Conservation (phyloP, 176 grass and related monocot species). For the Juncus inflexus region DNA sequence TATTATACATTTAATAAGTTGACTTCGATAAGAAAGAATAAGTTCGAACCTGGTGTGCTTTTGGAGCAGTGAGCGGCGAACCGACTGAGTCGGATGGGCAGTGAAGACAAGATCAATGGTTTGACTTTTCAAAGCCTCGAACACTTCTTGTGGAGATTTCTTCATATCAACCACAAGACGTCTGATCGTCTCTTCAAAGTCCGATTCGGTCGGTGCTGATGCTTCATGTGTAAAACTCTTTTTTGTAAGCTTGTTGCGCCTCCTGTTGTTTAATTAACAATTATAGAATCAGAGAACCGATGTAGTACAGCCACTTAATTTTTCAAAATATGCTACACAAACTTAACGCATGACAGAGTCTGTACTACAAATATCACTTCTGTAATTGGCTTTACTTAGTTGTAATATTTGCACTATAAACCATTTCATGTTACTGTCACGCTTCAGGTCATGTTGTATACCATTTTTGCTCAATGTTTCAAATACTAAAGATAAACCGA, state of each 20-base stretch:
- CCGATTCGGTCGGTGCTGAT: slow-evolving; percentile 66
- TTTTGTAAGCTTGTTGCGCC: slow-evolving; percentile 54
- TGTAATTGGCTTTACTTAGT: too few relatives aligned
- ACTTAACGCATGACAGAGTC: too few relatives aligned
- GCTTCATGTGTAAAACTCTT: slow-evolving; percentile 61
- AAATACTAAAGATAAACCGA: too few relatives aligned
- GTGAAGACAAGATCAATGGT: slow-evolving; percentile 84
- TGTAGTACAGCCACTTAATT: too few relatives aligned
- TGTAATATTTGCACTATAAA: too few relatives aligned
- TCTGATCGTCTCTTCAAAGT: slow-evolving; percentile 79
- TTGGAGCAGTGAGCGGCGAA: slow-evolving; percentile 73
- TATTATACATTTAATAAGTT: not conserved
- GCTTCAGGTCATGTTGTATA: too few relatives aligned
- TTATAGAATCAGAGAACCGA: too few relatives aligned
- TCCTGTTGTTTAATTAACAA: slow-evolving; percentile 12
- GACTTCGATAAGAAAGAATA: not conserved
- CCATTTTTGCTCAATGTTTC: too few relatives aligned
- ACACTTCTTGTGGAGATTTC: slow-evolving; percentile 55
- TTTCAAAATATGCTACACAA: too few relatives aligned
- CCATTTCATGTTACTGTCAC: too few relatives aligned
- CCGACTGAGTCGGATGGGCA: slow-evolving; percentile 82
- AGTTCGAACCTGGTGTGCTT: slow-evolving; percentile 56
- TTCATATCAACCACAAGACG: slow-evolving; percentile 45
- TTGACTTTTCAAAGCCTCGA: slow-evolving; percentile 82
- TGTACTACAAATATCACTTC: too few relatives aligned